A percentile compares a stretch with the other conserved stretches of the same genome.
phyloP scores from a whole-genome alignment of 768 basidiomycete genomes.

The Suillus ampliporus region DNA sequence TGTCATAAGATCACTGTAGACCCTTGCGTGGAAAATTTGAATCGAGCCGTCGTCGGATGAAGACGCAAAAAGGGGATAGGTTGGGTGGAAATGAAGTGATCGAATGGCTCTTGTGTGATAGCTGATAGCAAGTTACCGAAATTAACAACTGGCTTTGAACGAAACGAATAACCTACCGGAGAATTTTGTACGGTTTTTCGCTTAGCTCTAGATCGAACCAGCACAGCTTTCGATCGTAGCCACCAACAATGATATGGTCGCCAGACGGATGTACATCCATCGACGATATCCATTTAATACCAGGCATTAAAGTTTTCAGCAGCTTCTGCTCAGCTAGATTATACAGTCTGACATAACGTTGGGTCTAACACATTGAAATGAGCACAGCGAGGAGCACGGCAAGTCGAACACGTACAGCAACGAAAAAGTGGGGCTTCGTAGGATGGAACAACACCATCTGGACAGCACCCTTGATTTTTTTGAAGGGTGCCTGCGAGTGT shows the following conservation, averaged over 20 bases:
- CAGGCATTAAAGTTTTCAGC: slow-evolving; percentile 92
- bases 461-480: slow-evolving; percentile 88
- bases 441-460: slow-evolving; percentile 97
- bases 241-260: slow-evolving; percentile 96
- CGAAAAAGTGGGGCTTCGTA: slow-evolving; percentile 93
- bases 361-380: slow-evolving; percentile 63
- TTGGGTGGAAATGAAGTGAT: slow-evolving; percentile 90
- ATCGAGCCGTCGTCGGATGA: slow-evolving; percentile 97
- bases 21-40: slow-evolving; percentile 94
- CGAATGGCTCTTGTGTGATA: slow-evolving; percentile 96
- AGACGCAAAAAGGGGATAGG: slow-evolving; percentile 94
- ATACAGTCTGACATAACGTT: slow-evolving; percentile 95
- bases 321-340: slow-evolving; percentile 93
- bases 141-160: slow-evolving; percentile 17
- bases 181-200: slow-evolving; percentile 95
- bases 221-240: slow-evolving; percentile 95
- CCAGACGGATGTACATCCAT: slow-evolving; percentile 97
- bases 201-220: slow-evolving; percentile 99
- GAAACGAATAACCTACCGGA: slow-evolving; percentile 60
- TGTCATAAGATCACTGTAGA: slow-evolving; percentile 94
- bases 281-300: slow-evolving; percentile 95
- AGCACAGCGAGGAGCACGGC: slow-evolving; percentile 17
- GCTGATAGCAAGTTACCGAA: slow-evolving; percentile 44
- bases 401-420: slow-evolving; percentile 70
- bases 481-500: slow-evolving; percentile 98